phyloP scores from a whole-genome alignment of 805 yeast species.

The Ogataea glucozyma region DNA sequence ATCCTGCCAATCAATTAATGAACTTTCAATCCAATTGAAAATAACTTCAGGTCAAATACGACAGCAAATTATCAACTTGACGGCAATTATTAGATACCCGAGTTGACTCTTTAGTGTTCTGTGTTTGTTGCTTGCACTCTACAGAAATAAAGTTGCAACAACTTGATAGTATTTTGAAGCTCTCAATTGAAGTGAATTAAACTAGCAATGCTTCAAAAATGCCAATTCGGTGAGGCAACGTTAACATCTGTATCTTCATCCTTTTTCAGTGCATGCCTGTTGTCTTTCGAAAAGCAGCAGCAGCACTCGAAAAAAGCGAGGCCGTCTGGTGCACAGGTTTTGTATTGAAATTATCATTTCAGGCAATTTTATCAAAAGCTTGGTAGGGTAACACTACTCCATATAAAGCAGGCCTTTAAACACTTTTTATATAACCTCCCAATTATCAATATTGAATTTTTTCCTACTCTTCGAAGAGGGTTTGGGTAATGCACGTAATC shows the following conservation, averaged over 20 bases:
- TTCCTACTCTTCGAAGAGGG: conserved; percentile 5
- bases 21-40: no score
- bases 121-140: conserved; percentile 1
- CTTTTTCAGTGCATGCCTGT: conserved; percentile 3
- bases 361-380: not conserved
- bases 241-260: not conserved
- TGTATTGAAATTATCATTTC: not conserved
- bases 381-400: conserved; percentile 1
- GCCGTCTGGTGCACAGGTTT: conserved; percentile 11
- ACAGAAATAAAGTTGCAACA: not conserved
- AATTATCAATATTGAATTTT: conserved; percentile 19
- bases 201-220: not conserved
- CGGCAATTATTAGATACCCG: conserved; percentile 1
- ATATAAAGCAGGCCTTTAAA: not conserved
- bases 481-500: conserved; percentile 2
- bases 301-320: not conserved
- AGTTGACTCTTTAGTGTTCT: not conserved
- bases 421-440: conserved; percentile 27
- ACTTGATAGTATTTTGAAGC: no score
- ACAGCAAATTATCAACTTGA: conserved; percentile 6
- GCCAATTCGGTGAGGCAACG: no score
- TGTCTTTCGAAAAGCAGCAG: conserved; percentile 9
- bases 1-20: no score
- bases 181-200: not conserved
- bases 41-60: conserved; percentile 3